Percentiles rank a stretch among this genome's conserved stretches.
These are phyloP conservation scores for Phytophthora colocasiae DNA, from an alignment of 352 stramenopile genomes.

Conservation along the genomic window DNA sequence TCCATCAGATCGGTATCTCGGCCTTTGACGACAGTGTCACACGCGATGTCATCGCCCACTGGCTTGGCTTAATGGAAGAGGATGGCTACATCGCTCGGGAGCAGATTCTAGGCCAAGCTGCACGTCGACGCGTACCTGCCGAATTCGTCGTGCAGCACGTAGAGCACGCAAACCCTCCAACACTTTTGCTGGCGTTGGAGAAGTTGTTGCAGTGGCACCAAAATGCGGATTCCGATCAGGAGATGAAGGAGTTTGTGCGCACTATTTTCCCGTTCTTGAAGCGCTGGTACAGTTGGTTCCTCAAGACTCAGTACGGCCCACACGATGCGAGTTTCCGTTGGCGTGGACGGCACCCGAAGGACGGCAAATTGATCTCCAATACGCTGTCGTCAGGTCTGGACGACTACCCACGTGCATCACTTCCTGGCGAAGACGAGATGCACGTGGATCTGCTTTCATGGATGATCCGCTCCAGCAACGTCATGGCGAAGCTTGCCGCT, in stretches of 20 bases:
- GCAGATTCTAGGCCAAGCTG: slow-evolving; percentile 84
- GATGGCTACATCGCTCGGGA: slow-evolving; percentile 94
- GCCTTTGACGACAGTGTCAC: slow-evolving; percentile 80
- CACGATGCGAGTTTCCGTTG: slow-evolving; percentile 70
- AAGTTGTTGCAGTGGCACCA: slow-evolving; percentile 65
- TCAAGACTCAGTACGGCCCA: slow-evolving; percentile 64
- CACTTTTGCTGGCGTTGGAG: slow-evolving; percentile 87
- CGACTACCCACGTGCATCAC: slow-evolving; percentile 91
- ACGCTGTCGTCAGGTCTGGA: slow-evolving; percentile 94
- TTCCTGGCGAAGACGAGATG: slow-evolving; percentile 76
- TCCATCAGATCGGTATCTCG: slow-evolving; percentile 91
- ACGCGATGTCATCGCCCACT: slow-evolving; percentile 87
- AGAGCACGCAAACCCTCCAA: slow-evolving; percentile 93
- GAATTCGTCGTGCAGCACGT: slow-evolving; percentile 93
- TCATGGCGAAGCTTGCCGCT: slow-evolving; percentile 58
- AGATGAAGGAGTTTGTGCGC: slow-evolving; percentile 50
- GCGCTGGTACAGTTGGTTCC: slow-evolving; percentile 82
- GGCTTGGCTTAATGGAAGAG: slow-evolving; percentile 87
- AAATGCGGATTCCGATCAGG: slow-evolving; percentile 17
- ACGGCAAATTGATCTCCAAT: slow-evolving; percentile 89
- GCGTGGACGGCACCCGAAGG: slow-evolving; percentile 72
- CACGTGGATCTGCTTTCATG: slow-evolving; percentile 93
- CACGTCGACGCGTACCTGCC: slow-evolving; percentile 76
- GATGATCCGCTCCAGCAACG: slow-evolving; percentile 82
- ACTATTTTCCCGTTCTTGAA: slow-evolving; percentile 77